Conservation (phyloP, 306 rosid genomes). For the Cucurbita maxima region DNA sequence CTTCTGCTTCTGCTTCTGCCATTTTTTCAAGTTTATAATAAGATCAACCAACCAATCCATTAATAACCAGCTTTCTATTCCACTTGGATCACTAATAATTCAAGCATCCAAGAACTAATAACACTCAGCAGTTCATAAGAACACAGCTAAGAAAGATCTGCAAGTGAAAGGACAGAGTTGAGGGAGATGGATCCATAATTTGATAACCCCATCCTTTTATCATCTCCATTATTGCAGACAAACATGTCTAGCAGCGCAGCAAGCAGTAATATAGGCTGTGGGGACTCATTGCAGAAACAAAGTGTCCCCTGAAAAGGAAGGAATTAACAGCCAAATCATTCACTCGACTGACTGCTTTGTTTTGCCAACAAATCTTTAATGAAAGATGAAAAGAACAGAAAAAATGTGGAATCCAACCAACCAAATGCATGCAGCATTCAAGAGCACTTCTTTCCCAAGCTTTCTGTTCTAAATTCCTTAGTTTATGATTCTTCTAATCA, state of each 20-base stretch:
- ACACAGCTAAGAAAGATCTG: neutral
- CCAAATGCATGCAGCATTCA: neutral
- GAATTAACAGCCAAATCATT: conserved; percentile 5
- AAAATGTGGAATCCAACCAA: neutral
- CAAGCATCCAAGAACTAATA: neutral
- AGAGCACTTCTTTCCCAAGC: neutral
- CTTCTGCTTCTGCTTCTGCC: too few relatives aligned
- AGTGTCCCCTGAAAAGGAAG: neutral
- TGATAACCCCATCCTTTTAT: neutral
- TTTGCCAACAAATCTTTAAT: neutral
- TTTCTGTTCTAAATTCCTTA: neutral
- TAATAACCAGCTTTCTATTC: neutral
- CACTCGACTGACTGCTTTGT: neutral
- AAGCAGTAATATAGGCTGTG: neutral
- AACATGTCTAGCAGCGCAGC: neutral
- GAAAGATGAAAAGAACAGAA: too few relatives aligned
- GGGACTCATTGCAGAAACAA: neutral
- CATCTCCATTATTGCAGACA: neutral
- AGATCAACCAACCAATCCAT: too few relatives aligned
- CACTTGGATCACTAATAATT: neutral
- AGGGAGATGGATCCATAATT: neutral
- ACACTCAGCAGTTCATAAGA: neutral
- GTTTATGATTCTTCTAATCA: neutral
- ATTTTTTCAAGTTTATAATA: neutral
- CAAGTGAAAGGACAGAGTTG: conserved; percentile 2